Evolutionary conservation across 2,329 filamentous ascomycete genomes (phyloP).

Genomic region (Microdochium trichocladiopsis): DNA sequence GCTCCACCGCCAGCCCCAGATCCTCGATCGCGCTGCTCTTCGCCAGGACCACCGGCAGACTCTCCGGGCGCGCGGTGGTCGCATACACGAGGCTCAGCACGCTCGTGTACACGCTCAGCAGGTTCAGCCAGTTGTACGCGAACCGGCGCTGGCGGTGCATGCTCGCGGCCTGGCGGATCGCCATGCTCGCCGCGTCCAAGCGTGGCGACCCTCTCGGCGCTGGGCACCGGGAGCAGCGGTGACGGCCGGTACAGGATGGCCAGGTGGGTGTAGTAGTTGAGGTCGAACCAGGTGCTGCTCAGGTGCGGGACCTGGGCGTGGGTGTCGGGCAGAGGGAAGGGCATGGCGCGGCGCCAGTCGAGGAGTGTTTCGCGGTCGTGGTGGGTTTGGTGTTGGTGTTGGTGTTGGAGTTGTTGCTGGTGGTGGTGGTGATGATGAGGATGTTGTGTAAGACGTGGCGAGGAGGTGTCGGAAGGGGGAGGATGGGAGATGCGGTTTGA

Average conservation of each 20-base stretch:
- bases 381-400: slow-evolving; percentile 15
- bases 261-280: slow-evolving; percentile 39
- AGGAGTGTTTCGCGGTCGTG: slow-evolving; percentile 34
- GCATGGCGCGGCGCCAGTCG: slow-evolving; percentile 35
- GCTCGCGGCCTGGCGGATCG: slow-evolving; percentile 30
- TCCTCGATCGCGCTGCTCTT: slow-evolving; percentile 20
- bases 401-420: neutral
- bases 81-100: slow-evolving; percentile 35
- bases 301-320: slow-evolving; percentile 32
- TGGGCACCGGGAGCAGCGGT: slow-evolving; percentile 28
- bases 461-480: slow-evolving; percentile 6
- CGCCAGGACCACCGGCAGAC: slow-evolving; percentile 13
- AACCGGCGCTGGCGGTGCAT: slow-evolving; percentile 30
- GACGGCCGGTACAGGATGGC: slow-evolving; percentile 36
- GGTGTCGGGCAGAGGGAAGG: slow-evolving; percentile 31
- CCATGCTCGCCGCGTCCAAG: slow-evolving; percentile 32
- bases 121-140: slow-evolving; percentile 33
- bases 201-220: slow-evolving; percentile 24
- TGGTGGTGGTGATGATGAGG: too few species aligned
- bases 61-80: slow-evolving; percentile 28
- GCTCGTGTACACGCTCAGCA: slow-evolving; percentile 31
- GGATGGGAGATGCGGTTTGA: too few species aligned
- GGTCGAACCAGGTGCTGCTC: slow-evolving; percentile 35
- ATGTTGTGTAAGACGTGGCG: neutral
- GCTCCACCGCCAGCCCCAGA: slow-evolving; percentile 19